A percentile compares a stretch with the other conserved stretches of the same genome.
These are phyloP conservation scores for Paraglomus brasilianum DNA, from an alignment of 192 early-diverging fungal genomes.

Conservation along the genomic window DNA sequence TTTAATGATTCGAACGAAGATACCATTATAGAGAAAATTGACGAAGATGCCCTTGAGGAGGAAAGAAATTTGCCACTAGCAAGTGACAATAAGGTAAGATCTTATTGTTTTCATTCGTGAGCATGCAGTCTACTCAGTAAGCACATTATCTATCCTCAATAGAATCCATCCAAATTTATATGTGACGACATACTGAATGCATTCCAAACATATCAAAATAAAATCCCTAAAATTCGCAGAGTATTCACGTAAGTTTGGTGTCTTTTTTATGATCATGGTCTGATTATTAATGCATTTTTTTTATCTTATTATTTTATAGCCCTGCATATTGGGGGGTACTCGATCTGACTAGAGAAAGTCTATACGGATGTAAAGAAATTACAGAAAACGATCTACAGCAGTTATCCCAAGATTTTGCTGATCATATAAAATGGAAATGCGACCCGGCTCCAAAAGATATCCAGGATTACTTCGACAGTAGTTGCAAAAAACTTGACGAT, in stretches of 20 bases:
- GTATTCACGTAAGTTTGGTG: slow-evolving; percentile 4
- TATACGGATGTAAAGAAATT: slow-evolving; percentile 14
- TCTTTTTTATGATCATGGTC: neutral
- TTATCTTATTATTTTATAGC: slow-evolving; percentile 5
- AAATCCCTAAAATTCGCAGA: slow-evolving; percentile 8
- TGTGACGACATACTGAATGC: neutral
- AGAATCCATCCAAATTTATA: slow-evolving; percentile 9
- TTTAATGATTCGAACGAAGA: slow-evolving; percentile 18
- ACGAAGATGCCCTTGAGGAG: slow-evolving; percentile 19
- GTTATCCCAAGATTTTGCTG: slow-evolving; percentile 17
- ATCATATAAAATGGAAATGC: slow-evolving; percentile 20
- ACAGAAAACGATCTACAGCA: neutral
- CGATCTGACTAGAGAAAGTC: slow-evolving; percentile 17
- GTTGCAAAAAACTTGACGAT: neutral
- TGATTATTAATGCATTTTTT: slow-evolving; percentile 13
- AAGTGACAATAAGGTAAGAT: slow-evolving; percentile 10
- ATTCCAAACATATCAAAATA: slow-evolving; percentile 23
- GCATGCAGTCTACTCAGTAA: slow-evolving; percentile 1
- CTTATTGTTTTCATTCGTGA: slow-evolving; percentile 1
- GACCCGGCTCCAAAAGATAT: neutral
- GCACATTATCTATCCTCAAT: slow-evolving; percentile 14
- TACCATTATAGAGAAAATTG: slow-evolving; percentile 9
- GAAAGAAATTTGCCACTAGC: slow-evolving; percentile 25
- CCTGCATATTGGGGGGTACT: slow-evolving; percentile 24
- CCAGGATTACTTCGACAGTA: slow-evolving; percentile 23